phyloP scores from a whole-genome alignment of 1,284 basidiomycete genomes.

The Porogramme epimiltina region DNA sequence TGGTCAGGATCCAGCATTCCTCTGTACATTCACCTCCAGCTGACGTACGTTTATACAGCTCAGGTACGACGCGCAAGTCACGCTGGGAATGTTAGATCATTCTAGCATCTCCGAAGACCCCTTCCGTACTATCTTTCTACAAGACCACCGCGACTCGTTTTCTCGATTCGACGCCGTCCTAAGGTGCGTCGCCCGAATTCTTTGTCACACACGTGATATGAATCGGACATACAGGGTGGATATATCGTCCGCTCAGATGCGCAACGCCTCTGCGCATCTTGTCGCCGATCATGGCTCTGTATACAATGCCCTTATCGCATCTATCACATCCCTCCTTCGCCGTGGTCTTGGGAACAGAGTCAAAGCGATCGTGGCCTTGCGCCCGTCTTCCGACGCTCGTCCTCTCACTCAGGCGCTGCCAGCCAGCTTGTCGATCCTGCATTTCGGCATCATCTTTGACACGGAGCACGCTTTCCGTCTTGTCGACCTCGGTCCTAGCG shows the following conservation, averaged over 20 bases:
- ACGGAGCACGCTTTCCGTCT: constrained; percentile 75
- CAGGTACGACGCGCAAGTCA: constrained; percentile 72
- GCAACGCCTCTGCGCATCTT: constrained; percentile 43
- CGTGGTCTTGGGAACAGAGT: constrained; percentile 73
- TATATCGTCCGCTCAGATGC: constrained; percentile 52
- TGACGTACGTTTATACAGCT: constrained; percentile 49
- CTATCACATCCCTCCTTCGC: constrained; percentile 57
- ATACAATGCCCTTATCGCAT: constrained; percentile 55
- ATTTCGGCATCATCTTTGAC: constrained; percentile 78
- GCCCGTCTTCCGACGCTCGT: constrained; percentile 47
- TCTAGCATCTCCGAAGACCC: constrained; percentile 54
- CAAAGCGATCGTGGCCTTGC: constrained; percentile 60
- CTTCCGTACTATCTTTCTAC: constrained; percentile 78
- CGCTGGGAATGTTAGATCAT: constrained; percentile 63
- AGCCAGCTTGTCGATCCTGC: constrained; percentile 45
- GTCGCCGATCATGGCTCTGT: constrained; percentile 64
- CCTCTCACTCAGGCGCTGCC: constrained; percentile 55
- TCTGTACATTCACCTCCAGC: too few relatives aligned
- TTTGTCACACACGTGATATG: neutral
- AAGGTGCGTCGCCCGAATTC: constrained; percentile 43
- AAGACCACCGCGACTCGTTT: constrained; percentile 61
- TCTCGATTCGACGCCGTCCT: constrained; percentile 70
- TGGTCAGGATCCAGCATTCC: too few relatives aligned
- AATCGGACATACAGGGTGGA: constrained; percentile 53
- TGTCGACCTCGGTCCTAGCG: constrained; percentile 87